Base-by-base conservation (phyloP, 768 basidiomycete genomes). In the Rhizopogon vinicolor region DNA sequence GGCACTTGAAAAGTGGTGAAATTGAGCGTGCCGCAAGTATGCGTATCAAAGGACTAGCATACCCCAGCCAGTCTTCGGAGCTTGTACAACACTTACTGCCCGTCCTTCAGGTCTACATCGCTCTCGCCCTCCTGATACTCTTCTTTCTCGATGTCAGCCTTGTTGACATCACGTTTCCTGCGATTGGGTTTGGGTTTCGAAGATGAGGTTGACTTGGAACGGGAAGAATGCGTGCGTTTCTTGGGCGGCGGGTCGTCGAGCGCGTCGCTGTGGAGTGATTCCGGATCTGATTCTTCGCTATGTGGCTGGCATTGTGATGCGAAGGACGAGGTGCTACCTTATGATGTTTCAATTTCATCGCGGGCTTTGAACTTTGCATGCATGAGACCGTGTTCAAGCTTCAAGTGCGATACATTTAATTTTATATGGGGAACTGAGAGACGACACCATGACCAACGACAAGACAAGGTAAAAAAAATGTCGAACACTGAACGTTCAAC, bases 31-130 rank as follows among this genome's bases (percentile, higher is more conserved):
- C 16, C 40, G 18, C 29, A 29, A 39, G 35, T 10, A 55, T 16
- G 33, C 18, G 59, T 33, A 33, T 37, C 35, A 50, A 28, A 44
- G 52, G 54, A 13, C 12, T 45, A 40, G 70, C 77, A 44, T 53
- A 88, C 91, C 90, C 72, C 79, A 79, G 18, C 93, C 93, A 0
- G 84, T 84, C 61, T 78, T 91, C 0, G 92, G 92, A 12, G 92
- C 93, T 56, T 90, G 75, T 12, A 94, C 83, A 10, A 95, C 86
- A 91, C 66, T 65, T 85, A 79, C 62, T 87, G 83, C 0, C 87
- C 86, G 5, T 88, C 84, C 51, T 77, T 75, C 54, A 87, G 66
- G 3, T 80, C 78, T 19, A 72, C 56, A 2, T 77, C 78, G 22
- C 65, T 73, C 1, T 74, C 75, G 14, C 74, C 57, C 14, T 68